Percentiles rank a stretch among this genome's conserved stretches.
Conservation (phyloP, 2,329 filamentous ascomycete genomes). For the Pestalotiopsis sp. region DNA sequence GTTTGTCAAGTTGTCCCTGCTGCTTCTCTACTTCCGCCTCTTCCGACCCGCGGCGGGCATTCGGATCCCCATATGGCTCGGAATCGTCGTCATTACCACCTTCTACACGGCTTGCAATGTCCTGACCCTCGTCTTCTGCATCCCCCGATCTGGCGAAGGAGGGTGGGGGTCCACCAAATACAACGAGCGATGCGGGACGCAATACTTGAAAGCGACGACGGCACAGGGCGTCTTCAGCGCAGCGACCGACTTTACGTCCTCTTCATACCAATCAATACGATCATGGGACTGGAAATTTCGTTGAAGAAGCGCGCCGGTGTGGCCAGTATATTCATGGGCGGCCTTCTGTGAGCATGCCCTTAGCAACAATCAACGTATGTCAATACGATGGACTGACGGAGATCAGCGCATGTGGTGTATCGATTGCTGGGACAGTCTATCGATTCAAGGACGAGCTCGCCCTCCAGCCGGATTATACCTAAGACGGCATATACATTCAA, state of each 20-base stretch:
- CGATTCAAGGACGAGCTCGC: neutral
- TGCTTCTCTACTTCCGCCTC: neutral
- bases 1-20: neutral
- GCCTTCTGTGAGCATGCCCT: neutral
- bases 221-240: neutral
- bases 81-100: neutral
- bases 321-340: neutral
- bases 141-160: neutral
- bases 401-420: neutral
- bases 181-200: neutral
- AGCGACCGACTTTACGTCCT: neutral
- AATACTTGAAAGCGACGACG: neutral
- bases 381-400: neutral
- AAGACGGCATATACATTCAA: neutral
- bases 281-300: neutral
- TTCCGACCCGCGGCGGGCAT: neutral
- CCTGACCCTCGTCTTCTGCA: neutral
- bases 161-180: neutral
- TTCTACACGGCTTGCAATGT: neutral
- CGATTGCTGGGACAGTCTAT: neutral
- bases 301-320: neutral
- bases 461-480: neutral
- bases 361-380: neutral
- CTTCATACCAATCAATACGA: neutral
- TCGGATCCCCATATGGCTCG: neutral